A percentile compares a stretch with the other conserved stretches of the same genome.
phyloP scores from a whole-genome alignment of 352 stramenopile genomes.

The Globisporangium emineosum region DNA sequence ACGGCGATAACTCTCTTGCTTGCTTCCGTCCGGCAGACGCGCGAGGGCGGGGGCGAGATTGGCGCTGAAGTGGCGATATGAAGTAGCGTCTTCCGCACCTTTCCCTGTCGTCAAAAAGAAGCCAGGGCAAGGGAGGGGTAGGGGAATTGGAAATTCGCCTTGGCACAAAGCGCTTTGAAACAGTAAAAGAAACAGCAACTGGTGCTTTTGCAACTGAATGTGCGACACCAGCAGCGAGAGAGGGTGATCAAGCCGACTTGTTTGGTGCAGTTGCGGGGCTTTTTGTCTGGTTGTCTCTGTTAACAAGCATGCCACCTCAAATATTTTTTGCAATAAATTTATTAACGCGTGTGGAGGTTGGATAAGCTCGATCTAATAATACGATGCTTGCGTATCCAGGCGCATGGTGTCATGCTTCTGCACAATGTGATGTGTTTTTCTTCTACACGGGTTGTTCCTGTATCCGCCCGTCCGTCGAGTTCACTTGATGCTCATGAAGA shows the following conservation, averaged over 20 bases:
- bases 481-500: background rate
- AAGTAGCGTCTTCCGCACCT: background rate
- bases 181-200: background rate
- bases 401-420: background rate
- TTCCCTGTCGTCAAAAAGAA: background rate
- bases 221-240: background rate
- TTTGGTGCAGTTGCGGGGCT: background rate
- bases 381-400: background rate
- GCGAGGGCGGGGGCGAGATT: background rate
- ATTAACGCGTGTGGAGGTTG: background rate
- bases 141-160: background rate
- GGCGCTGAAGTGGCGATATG: background rate
- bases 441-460: no score
- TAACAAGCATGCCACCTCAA: background rate
- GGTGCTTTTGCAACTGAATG: background rate
- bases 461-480: background rate
- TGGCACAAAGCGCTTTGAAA: background rate
- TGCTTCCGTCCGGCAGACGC: constrained; percentile 2
- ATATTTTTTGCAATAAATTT: background rate
- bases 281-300: background rate
- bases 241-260: background rate
- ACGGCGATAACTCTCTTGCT: background rate
- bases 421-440: background rate
- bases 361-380: background rate
- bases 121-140: constrained; percentile 5